Evolutionary conservation across 2,329 filamentous ascomycete genomes (phyloP).

Genomic region (Paecilomyces formosus): DNA sequence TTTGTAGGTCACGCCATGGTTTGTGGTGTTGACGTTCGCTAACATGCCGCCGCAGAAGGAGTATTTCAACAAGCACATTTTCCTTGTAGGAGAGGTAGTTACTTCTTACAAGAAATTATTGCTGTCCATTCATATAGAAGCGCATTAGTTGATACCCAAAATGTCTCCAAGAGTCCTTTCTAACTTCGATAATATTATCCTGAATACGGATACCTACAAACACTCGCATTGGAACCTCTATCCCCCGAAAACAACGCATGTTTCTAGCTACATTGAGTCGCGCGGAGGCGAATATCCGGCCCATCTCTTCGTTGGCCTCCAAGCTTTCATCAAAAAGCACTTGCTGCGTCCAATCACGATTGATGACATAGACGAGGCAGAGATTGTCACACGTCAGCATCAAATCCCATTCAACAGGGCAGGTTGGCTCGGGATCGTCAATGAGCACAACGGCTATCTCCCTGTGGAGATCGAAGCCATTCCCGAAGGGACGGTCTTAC

Average conservation of each 20-base stretch:
- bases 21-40: not conserved
- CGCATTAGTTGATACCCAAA: not conserved
- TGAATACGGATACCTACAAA: not conserved
- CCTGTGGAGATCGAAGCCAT: not conserved
- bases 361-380: not conserved
- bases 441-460: not conserved
- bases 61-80: not conserved
- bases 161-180: not conserved
- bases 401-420: not conserved
- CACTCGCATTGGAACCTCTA: slow-evolving; percentile 1
- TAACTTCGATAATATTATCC: not conserved
- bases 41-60: not conserved
- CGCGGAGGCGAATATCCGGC: not conserved
- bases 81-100: no score
- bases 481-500: not conserved
- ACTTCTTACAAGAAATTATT: not conserved
- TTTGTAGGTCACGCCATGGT: not conserved
- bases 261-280: not conserved
- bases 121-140: not conserved
- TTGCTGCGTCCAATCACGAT: not conserved
- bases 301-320: not conserved
- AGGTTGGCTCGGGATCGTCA: not conserved
- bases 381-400: not conserved
- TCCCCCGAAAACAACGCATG: not conserved
- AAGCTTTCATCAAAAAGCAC: not conserved